Evolutionary conservation across 73 alveolate species (phyloP).

Genomic region (Diophrys appendiculata): DNA sequence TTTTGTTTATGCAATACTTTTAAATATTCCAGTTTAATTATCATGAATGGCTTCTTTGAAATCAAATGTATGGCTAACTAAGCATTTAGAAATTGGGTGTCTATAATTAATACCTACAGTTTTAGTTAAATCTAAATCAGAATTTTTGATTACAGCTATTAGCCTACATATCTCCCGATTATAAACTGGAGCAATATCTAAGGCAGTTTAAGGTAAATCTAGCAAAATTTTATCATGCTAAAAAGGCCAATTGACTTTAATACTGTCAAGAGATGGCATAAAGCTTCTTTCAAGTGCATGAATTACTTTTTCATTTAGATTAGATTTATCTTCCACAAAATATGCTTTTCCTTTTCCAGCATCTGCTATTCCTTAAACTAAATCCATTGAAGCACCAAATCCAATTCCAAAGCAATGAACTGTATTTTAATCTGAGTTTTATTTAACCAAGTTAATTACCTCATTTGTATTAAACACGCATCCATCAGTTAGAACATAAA

Average conservation of each 20-base stretch:
- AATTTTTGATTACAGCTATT: constrained; percentile 10
- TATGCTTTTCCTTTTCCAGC: constrained; percentile 70
- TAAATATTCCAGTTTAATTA: constrained; percentile 3
- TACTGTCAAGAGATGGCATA: constrained; percentile 40
- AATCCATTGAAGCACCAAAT: constrained; percentile 36
- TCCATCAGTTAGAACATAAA: constrained; percentile 82
- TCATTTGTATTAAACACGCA: constrained; percentile 28
- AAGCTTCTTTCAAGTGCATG: constrained; percentile 46
- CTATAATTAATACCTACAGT: not conserved
- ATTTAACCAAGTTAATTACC: constrained; percentile 2
- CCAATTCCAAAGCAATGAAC: constrained; percentile 69
- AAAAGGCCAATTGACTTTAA: constrained; percentile 5
- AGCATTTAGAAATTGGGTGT: constrained; percentile 1
- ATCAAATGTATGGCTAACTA: not conserved
- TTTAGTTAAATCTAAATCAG: not conserved
- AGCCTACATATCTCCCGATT: constrained; percentile 5
- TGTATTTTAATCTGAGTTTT: not conserved
- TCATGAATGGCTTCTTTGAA: not conserved
- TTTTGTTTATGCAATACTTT: not conserved
- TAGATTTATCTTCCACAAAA: constrained; percentile 40
- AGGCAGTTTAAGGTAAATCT: constrained; percentile 13
- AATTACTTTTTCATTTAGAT: constrained; percentile 46
- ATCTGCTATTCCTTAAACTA: constrained; percentile 51
- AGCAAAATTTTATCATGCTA: constrained; percentile 2
- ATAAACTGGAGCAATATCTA: constrained; percentile 1